Percentiles rank a stretch among this genome's conserved stretches.
Evolutionary conservation across 2,329 filamentous ascomycete genomes (phyloP).

Genomic region (Pestalotiopsis sp.): DNA sequence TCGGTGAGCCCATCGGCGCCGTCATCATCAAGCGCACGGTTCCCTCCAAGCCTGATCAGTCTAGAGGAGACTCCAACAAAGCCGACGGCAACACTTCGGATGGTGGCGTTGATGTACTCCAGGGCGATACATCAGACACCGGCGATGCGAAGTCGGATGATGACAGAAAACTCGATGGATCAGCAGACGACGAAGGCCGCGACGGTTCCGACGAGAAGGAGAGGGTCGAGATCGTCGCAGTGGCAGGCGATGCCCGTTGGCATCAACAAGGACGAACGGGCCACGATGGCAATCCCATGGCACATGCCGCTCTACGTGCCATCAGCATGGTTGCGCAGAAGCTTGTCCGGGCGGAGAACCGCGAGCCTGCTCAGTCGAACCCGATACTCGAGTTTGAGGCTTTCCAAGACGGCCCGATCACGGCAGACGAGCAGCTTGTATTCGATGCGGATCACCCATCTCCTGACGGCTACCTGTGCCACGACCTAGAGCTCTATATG

Average conservation of each 20-base stretch:
- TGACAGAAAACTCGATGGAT: slow-evolving; percentile 14
- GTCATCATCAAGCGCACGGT: slow-evolving; percentile 69
- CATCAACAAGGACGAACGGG: slow-evolving; percentile 51
- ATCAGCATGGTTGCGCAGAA: slow-evolving; percentile 82
- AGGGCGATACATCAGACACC: slow-evolving; percentile 9
- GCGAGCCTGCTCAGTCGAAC: slow-evolving; percentile 34
- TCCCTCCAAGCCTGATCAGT: slow-evolving; percentile 24
- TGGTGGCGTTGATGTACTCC: slow-evolving; percentile 5
- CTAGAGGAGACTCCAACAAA: slow-evolving; percentile 17
- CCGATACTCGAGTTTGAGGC: slow-evolving; percentile 59
- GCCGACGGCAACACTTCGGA: slow-evolving; percentile 11
- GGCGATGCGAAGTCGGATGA: slow-evolving; percentile 6
- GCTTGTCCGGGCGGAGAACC: slow-evolving; percentile 59
- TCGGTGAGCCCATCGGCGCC: slow-evolving; percentile 73
- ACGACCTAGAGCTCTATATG: slow-evolving; percentile 89
- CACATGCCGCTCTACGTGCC: slow-evolving; percentile 76
- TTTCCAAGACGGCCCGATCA: slow-evolving; percentile 70
- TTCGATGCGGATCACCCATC: slow-evolving; percentile 67
- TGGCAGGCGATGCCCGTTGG: slow-evolving; percentile 79
- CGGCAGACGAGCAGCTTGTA: slow-evolving; percentile 65
- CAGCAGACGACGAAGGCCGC: slow-evolving; percentile 13
- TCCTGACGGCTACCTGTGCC: slow-evolving; percentile 87
- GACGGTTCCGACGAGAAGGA: slow-evolving; percentile 29
- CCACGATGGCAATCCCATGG: slow-evolving; percentile 72
- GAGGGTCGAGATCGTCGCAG: slow-evolving; percentile 62